phyloP scores from a whole-genome alignment of 345 rosid species.

The Brassica cretica region DNA sequence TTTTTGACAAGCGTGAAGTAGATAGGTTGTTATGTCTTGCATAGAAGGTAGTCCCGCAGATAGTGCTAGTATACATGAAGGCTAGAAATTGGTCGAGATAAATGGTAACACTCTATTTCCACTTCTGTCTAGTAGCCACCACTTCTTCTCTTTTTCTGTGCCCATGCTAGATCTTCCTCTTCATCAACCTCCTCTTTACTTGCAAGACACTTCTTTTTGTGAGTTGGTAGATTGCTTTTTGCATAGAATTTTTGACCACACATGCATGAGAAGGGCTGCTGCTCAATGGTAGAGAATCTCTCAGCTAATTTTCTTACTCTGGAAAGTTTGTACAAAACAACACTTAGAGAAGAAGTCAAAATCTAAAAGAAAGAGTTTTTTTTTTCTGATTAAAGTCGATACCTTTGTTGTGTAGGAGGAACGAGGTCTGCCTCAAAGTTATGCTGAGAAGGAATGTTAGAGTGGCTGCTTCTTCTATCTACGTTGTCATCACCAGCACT shows the following conservation, averaged over 20 bases:
- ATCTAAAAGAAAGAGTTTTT: no score
- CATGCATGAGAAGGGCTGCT: background rate
- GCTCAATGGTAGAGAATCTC: background rate
- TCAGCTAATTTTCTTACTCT: background rate
- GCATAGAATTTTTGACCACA: background rate
- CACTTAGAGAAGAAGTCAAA: background rate
- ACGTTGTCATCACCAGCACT: no score
- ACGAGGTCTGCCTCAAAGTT: no score
- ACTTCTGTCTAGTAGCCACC: background rate
- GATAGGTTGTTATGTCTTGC: slow-evolving; percentile 80
- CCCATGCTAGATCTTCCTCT: background rate
- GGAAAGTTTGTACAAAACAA: background rate
- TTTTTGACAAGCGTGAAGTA: background rate
- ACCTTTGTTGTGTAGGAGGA: background rate
- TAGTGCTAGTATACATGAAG: slow-evolving; percentile 82
- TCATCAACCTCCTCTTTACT: background rate
- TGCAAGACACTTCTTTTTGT: background rate
- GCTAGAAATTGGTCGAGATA: slow-evolving; percentile 83
- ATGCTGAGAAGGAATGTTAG: no score
- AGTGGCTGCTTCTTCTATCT: no score
- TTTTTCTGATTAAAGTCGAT: background rate
- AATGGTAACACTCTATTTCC: slow-evolving; percentile 53
- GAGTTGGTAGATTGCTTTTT: background rate
- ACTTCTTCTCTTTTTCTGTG: background rate
- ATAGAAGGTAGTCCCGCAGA: slow-evolving; percentile 87